Conservation (phyloP, 305 asterid genomes). For the Solanum hybrid region DNA sequence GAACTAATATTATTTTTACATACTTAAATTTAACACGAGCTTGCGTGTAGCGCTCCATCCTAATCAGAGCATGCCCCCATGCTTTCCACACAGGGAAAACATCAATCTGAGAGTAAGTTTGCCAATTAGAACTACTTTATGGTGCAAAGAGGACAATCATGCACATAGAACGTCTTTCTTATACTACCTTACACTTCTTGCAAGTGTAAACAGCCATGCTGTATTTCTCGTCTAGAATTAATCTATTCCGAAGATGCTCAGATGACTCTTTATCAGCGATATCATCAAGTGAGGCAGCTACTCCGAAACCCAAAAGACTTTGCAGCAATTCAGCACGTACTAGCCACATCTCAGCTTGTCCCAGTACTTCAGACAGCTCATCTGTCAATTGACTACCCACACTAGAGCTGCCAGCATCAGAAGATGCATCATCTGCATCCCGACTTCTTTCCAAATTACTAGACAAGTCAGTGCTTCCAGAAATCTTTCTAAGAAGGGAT, state of each 20-base stretch:
- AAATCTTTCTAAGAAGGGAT: constrained; percentile 79
- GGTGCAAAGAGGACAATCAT: constrained; percentile 5
- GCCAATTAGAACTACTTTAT: constrained; percentile 6
- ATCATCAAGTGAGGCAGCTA: constrained; percentile 96
- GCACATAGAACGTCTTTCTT: not conserved
- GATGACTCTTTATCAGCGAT: constrained; percentile 91
- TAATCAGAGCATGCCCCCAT: constrained; percentile 95
- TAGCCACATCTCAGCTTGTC: constrained; percentile 84
- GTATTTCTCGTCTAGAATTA: constrained; percentile 83
- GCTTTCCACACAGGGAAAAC: constrained; percentile 92
- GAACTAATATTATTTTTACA: not conserved
- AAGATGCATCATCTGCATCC: constrained; percentile 80
- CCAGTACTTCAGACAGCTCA: constrained; percentile 75
- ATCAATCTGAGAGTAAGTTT: constrained; percentile 54
- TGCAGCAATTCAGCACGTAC: constrained; percentile 93
- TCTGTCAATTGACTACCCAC: constrained; percentile 85
- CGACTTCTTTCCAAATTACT: constrained; percentile 67
- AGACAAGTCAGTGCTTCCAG: constrained; percentile 67
- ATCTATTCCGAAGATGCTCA: constrained; percentile 82
- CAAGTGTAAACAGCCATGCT: constrained; percentile 98
- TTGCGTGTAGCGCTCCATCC: constrained; percentile 94
- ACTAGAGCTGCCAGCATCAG: constrained; percentile 94
- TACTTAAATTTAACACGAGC: constrained; percentile 98
- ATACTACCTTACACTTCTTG: constrained; percentile 92
- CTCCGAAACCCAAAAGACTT: constrained; percentile 95